Evolutionary conservation across 2,329 filamentous ascomycete species (phyloP), one percentile per base, ranked within the genome.

Genomic region (Hypoxylon rubiginosum): DNA sequence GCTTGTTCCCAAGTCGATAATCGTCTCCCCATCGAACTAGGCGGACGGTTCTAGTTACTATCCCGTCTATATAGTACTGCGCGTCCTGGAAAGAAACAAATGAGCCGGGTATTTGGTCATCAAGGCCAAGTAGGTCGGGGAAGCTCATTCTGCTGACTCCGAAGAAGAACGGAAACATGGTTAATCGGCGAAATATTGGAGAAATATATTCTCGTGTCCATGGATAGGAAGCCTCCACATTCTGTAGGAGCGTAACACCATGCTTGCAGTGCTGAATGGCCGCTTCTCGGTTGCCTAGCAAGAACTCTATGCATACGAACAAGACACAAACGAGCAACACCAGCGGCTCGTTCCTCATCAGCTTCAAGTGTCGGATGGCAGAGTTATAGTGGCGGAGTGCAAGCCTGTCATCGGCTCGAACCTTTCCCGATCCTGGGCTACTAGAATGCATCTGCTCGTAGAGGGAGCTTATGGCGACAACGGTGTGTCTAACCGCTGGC

Each of bases 231-330:
- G 30, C 30, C 10, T 69, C 62, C n/a, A 74, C 70, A 26, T 68
- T 64, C 45, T 77, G 77, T 3, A 81, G 72, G 1, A 83, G 74
- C 11, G 69, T 67, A 15, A 81, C 74, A 24, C 82, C 82, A 61
- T 83, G 80, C 0, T 73, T 74, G 8, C 75, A 77, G 54, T 83
- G 82, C 15, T 73, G 71, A 2, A 78, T 74, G 1, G 80, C 81
- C 4, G 74, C 74, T 7, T 75, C 69, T 19, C 71, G 71, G 70
- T 82, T 75, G 11, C 76, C 80, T 1, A 78, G 78, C 0, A 83
- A 70, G 61, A 81, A 78, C 62, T 83, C 82, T 58, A 83, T 80
- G 62, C 81, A 83, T 41, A 81, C 76, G 62, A 84, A 83, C 32
- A 83, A 72, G 2, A 82, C 67, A 64, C 81, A 83, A 0, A 81